Conservation (phyloP, 352 stramenopile species). For the Phytophthora multivora region DNA sequence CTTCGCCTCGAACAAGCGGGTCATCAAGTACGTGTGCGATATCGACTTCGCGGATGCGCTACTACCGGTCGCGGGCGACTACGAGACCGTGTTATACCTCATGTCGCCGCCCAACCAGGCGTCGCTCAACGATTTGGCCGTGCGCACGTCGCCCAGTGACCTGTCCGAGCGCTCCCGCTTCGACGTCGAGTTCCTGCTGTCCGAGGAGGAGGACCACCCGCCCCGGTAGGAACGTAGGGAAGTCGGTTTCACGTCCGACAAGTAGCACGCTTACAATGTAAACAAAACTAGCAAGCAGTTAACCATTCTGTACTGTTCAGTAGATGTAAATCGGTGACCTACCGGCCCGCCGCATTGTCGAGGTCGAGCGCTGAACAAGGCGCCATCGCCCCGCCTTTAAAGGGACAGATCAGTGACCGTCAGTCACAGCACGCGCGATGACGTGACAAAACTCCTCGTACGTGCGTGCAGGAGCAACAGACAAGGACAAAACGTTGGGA, state of each 20-base stretch:
- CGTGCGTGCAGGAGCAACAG: conserved; percentile 1
- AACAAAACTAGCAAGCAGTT: conserved; percentile 24
- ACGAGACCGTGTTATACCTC: conserved; percentile 42
- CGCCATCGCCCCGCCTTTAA: conserved; percentile 7
- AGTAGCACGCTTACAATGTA: conserved; percentile 13
- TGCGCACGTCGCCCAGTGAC: conserved; percentile 34
- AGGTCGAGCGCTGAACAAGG: background rate
- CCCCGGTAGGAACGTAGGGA: background rate
- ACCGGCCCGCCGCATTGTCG: too few relatives aligned
- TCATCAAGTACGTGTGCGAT: conserved; percentile 54
- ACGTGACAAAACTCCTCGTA: conserved; percentile 6
- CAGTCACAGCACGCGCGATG: conserved; percentile 5
- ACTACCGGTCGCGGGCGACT: conserved; percentile 36
- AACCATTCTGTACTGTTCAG: conserved; percentile 10
- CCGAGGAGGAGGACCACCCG: conserved; percentile 25
- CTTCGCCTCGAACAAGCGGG: conserved; percentile 41
- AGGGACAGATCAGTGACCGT: conserved; percentile 1
- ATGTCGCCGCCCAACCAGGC: conserved; percentile 37
- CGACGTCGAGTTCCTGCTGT: conserved; percentile 47
- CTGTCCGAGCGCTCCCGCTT: conserved; percentile 31
- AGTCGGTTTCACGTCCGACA: conserved; percentile 2
- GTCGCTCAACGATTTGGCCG: conserved; percentile 42
- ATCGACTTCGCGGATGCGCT: conserved; percentile 45
- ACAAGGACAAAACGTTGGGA: background rate
- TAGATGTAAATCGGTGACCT: too few relatives aligned